Evolutionary conservation across 352 stramenopile genomes (phyloP), one percentile per base, ranked within the genome.

Genomic region (Pythium dissotocum): DNA sequence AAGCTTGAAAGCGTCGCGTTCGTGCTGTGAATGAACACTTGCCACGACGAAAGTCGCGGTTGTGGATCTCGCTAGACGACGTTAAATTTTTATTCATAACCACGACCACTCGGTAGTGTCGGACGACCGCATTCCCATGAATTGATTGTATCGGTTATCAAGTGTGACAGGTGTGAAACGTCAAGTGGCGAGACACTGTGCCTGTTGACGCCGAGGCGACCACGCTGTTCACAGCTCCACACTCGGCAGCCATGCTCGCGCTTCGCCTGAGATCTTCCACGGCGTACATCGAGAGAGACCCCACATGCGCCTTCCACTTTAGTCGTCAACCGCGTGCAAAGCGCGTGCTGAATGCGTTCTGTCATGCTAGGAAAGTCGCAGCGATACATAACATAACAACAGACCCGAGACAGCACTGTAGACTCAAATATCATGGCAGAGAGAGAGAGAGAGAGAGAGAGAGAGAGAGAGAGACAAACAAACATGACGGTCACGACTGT

Each of bases 21-120:
- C 10, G 10, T 2, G 36, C 36, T 24, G 21, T 16, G 7, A 42
- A 42, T 10, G 7, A 24, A 24, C 21, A 24, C 21, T 24, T 24
- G 21, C 21, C 36, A 42, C 36, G 36, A 42, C 36, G 36, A 42
- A 42, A 16, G 36, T 42, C 36, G 44, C 44, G 44, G 44, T 52
- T 52, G 44, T 5, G 42, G n/a, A 21, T 30, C 9, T 52, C 6
- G 16, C 32, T 32, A 6, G 44, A 32, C 44, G 42, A 52, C n/a
- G 16, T 52, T 24, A 6, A 2, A 52, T 2, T 12, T 24, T 26
- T 38, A 66, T 58, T 14, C 28, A 68, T 68, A 68, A 62, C 61
- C 38, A 68, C 61, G 54, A 68, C 61, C 61, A 68, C 52, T 30
- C 35, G 16, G 38, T 55, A 33, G 30, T 38, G 61, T 68, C 61